Evolutionary conservation across 2,329 filamentous ascomycete species (phyloP), one percentile per base, ranked within the genome.

Genomic region (Colletotrichum euphorbiae): DNA sequence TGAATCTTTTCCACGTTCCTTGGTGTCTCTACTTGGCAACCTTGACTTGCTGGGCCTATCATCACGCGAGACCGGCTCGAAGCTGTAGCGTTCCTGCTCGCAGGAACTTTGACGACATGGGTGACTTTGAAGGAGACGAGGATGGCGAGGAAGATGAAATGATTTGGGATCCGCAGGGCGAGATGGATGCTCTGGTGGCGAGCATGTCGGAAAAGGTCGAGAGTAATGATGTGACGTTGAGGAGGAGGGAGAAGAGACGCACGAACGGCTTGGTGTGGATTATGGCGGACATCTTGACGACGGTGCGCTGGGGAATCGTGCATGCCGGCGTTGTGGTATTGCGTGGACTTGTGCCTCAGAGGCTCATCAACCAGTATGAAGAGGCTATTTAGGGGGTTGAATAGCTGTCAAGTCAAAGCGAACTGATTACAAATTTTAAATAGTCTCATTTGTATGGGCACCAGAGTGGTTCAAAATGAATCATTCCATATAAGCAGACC

Each of bases 11-110:
- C 73, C 87, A 90, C 72, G 86, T 89, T 17, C 85, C 87, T 0
- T 90, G 88, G 88, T 87, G 85, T 69, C 73, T 90, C 12, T 90
- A 89, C 71, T 77, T 90, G 1, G 85, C 85, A 0, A 88, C 87
- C 0, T 72, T 90, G 45, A 85, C 85, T 0, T 83, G 84, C 36
- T 90, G 87, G 87, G 83, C 84, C 0, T 87, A 87, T 60, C 85
- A 88, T 72, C 84, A 85, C 56, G 78, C 79, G 2, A 73, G 73
- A 6, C 71, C 68, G 62, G 48, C 19, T 13, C 58, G 63, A 4
- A 19, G 17, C 8, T 40, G 40, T 56, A 21, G 62, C 9, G 9
- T 11, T 2, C 19, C 40, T 6, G 19, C 51, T 67, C 48, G 66
- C 40, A 52, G 43, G 52, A 31, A 61, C 38, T n/a, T 57, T 8